These are phyloP conservation scores for Penicillium macrosclerotiorum DNA, from an alignment of 495 filamentous ascomycete species.

Conservation along the genomic window DNA sequence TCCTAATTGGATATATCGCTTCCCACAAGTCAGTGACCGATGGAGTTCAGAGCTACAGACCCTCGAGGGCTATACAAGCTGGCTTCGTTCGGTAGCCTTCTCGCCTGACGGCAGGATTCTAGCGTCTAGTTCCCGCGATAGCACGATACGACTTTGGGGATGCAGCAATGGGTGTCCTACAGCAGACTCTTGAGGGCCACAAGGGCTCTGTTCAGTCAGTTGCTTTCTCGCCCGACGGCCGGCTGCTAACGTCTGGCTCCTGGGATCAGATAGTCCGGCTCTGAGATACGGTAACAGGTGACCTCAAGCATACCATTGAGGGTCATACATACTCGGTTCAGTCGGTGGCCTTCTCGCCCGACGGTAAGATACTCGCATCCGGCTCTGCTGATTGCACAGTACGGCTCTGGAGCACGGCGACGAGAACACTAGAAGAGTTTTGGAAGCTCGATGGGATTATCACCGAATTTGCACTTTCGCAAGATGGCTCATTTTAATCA, in stretches of 20 bases:
- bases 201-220: neutral
- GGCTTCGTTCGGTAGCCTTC: constrained; percentile 18
- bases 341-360: neutral
- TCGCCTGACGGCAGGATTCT: constrained; percentile 23
- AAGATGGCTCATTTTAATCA: too few relatives aligned
- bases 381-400: too few relatives aligned
- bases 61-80: constrained; percentile 24
- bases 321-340: neutral
- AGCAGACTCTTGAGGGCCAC: neutral
- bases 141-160: constrained; percentile 39
- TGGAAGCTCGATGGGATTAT: too few relatives aligned
- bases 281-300: neutral
- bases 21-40: constrained; percentile 9
- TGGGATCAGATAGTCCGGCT: neutral
- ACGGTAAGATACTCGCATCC: neutral
- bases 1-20: constrained; percentile 3
- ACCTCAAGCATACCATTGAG: neutral
- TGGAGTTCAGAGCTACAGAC: constrained; percentile 17
- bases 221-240: neutral
- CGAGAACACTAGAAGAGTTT: constrained; percentile 11
- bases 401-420: neutral
- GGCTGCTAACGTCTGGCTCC: constrained; percentile 3
- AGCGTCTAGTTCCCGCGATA: constrained; percentile 27
- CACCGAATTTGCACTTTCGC: too few relatives aligned
- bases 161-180: neutral